These are phyloP conservation scores for Phytomonas sp. DNA, from an alignment of 208 protist species.

Conservation along the genomic window DNA sequence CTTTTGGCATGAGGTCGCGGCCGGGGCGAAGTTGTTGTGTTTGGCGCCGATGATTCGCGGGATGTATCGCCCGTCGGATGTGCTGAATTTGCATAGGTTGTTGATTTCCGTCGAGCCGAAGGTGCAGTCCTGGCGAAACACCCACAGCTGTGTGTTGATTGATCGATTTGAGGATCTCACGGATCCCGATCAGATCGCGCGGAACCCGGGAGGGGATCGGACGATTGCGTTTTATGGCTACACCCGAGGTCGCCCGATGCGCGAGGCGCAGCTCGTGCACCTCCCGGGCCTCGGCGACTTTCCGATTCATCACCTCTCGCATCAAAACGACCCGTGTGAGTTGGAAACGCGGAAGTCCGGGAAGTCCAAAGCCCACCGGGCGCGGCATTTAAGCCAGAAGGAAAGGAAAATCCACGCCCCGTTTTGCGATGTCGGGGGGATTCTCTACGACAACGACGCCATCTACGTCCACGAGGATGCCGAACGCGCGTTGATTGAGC, in stretches of 20 bases:
- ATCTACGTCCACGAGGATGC: conserved; percentile 94
- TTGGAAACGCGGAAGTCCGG: conserved; percentile 34
- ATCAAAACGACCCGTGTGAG: conserved; percentile 95
- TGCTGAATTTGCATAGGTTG: conserved; percentile 96
- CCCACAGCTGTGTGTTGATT: conserved; percentile 95
- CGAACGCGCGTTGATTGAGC: conserved; percentile 66
- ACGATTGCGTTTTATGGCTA: conserved; percentile 97
- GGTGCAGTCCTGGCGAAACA: conserved; percentile 95
- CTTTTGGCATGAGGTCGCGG: conserved; percentile 90
- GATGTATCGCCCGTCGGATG: conserved; percentile 95
- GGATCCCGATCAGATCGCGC: conserved; percentile 75
- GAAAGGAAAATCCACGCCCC: conserved; percentile 97
- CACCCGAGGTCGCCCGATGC: conserved; percentile 94
- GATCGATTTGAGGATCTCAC: conserved; percentile 98
- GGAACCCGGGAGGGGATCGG: conserved; percentile 64
- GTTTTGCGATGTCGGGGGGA: conserved; percentile 96
- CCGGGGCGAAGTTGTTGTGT: conserved; percentile 97
- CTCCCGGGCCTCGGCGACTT: conserved; percentile 98
- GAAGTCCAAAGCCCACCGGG: conserved; percentile 56
- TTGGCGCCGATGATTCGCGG: conserved; percentile 94
- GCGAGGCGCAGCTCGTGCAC: conserved; percentile 90
- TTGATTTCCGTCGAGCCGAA: conserved; percentile 96
- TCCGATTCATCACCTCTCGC: conserved; percentile 74
- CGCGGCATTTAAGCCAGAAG: conserved; percentile 90
- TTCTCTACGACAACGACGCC: conserved; percentile 98